Percentiles rank a stretch among this genome's conserved stretches.
These are phyloP conservation scores for Exophiala lecanii-corni DNA, from an alignment of 2,329 filamentous ascomycete species.

Conservation along the genomic window DNA sequence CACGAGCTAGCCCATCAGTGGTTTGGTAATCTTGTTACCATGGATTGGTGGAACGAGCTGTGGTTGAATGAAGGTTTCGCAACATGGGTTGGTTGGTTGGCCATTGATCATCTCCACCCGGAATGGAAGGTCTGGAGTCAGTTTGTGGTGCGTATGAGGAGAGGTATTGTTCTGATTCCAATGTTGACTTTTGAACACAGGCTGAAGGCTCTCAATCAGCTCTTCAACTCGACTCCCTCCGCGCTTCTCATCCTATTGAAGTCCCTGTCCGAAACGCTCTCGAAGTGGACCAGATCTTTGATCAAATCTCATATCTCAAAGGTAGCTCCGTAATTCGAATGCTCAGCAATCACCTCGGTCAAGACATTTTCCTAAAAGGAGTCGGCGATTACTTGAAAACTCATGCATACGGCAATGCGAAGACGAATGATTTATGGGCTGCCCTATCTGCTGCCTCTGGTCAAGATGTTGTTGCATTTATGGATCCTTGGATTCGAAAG, in stretches of 20 bases:
- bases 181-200: slow-evolving; percentile 42
- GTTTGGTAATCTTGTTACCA: slow-evolving; percentile 88
- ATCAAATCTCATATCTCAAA: slow-evolving; percentile 93
- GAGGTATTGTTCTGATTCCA: slow-evolving; percentile 46
- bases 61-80: slow-evolving; percentile 97
- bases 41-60: slow-evolving; percentile 94
- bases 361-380: slow-evolving; percentile 82
- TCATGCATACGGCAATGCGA: slow-evolving; percentile 82
- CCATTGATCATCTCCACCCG: slow-evolving; percentile 84
- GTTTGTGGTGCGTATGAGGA: slow-evolving; percentile 68
- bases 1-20: slow-evolving; percentile 96
- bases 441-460: slow-evolving; percentile 83
- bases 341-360: slow-evolving; percentile 84
- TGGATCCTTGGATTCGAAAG: slow-evolving; percentile 92
- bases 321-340: slow-evolving; percentile 95
- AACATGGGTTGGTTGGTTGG: slow-evolving; percentile 96
- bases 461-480: slow-evolving; percentile 77
- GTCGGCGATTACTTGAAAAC: slow-evolving; percentile 85
- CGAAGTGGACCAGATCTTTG: slow-evolving; percentile 97
- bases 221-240: slow-evolving; percentile 81
- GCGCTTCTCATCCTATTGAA: slow-evolving; percentile 92
- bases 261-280: slow-evolving; percentile 90
- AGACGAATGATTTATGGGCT: slow-evolving; percentile 85
- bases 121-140: slow-evolving; percentile 98
- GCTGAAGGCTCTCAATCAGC: slow-evolving; percentile 91